Base-by-base conservation (phyloP, 1,139 yeast genomes). In the Suhomyces anneliseae region DNA sequence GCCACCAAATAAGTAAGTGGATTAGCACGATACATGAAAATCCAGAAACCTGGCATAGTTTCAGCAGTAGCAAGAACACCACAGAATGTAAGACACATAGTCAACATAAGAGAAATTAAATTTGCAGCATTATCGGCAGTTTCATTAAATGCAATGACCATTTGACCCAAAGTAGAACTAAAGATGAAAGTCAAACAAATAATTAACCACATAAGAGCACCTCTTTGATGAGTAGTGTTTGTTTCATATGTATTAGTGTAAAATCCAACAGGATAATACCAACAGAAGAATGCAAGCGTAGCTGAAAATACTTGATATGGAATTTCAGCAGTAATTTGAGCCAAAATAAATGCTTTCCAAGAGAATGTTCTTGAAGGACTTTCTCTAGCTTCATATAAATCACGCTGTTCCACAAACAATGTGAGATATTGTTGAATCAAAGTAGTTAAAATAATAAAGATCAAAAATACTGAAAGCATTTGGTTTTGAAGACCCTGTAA, bases 251-350 rank as follows among this genome's bases (percentile, higher is more conserved):
- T 87, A 61, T 84, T 84, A 9, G 60, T 49, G 58, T 82, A 80
- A 49, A 83, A 69, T 1, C 95, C 96, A 52, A 87, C 81, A 7
- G 96, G 95, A 61, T 87, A 90, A 66, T 88, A 90, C 83, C 88
- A 88, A 51, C 85, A 79, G 61, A 87, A 79, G 69, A 76, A 90
- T 4, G 85, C 76, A 6, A 87, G 27, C 0, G 92, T 81, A 52
- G 90, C 90, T 47, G 78, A 73, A 4, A 83, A 50, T 14, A 82
- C 57, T 59, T 86, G 87, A 85, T 88, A 87, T 29, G 96, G 95
- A 34, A 87, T 64, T 62, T 90, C 97, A 34, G 80, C 84, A 15
- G 83, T 66, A 40, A 89, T 72, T 65, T 88, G 92, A 19, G 88
- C 81, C 33, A 75, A 55, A 53, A 89, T 51, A 40, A 45, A 41